Conservation (phyloP, 352 stramenopile species). For the Globisporangium cystogenes region DNA sequence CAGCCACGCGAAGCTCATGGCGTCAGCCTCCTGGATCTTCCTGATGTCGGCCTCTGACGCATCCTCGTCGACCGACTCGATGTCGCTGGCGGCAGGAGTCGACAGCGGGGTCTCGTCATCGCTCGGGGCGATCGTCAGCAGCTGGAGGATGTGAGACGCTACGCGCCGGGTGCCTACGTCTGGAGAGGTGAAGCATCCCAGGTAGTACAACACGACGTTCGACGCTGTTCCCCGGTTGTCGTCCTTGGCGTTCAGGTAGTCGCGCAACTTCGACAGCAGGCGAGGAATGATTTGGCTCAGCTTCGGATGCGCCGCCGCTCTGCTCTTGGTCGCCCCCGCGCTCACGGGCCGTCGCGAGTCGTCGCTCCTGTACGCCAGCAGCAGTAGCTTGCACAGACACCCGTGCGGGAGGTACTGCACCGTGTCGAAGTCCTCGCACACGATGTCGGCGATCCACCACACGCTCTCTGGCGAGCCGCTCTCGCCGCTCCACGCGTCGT, state of each 20-base stretch:
- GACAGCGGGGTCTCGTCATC: conserved; percentile 17
- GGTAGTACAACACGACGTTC: conserved; percentile 63
- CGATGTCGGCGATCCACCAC: conserved; percentile 87
- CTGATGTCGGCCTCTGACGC: conserved; percentile 15
- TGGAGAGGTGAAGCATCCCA: conserved; percentile 59
- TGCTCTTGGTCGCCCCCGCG: conserved; percentile 7
- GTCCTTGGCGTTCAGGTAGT: conserved; percentile 33
- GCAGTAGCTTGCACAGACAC: conserved; percentile 73
- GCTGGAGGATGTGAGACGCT: conserved; percentile 56
- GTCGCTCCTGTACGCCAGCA: conserved; percentile 31
- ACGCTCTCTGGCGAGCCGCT: conserved; percentile 26
- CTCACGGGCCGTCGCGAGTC: not conserved
- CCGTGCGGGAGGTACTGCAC: conserved; percentile 73
- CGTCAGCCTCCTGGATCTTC: conserved; percentile 11
- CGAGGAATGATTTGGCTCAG: conserved; percentile 45
- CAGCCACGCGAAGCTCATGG: conserved; percentile 72
- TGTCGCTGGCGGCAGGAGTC: conserved; percentile 13
- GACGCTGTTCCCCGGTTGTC: conserved; percentile 29
- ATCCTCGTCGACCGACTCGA: conserved; percentile 27
- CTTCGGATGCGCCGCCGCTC: conserved; percentile 23
- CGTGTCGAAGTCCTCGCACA: conserved; percentile 80
- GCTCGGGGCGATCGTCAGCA: conserved; percentile 31
- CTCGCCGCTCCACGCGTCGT: conserved; percentile 17
- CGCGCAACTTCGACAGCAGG: conserved; percentile 47
- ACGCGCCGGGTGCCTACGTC: conserved; percentile 44